These are phyloP conservation scores for Phoma herbarum DNA, from an alignment of 2,329 filamentous ascomycete species.

Conservation along the genomic window DNA sequence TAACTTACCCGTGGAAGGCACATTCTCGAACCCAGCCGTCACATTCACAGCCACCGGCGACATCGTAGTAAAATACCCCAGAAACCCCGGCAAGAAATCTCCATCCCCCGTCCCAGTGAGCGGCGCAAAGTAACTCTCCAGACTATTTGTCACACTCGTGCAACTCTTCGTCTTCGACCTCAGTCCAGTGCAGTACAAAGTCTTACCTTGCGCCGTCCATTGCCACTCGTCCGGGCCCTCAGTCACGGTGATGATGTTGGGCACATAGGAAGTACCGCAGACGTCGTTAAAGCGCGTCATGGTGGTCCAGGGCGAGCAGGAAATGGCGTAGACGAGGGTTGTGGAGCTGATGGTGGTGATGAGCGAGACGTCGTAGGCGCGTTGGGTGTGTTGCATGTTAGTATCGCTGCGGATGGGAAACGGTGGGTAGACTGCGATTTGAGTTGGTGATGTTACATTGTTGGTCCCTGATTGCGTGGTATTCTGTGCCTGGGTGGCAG, in stretches of 20 bases:
- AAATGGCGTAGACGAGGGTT: conserved; percentile 21
- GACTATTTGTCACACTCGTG: conserved; percentile 6
- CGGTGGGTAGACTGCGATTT: conserved; percentile 21
- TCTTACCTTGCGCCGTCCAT: conserved; percentile 14
- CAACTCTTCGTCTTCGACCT: conserved; percentile 20
- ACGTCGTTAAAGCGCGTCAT: conserved; percentile 19
- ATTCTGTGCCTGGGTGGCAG: conserved; percentile 7
- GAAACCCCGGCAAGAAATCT: conserved; percentile 6
- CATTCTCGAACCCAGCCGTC: conserved; percentile 16
- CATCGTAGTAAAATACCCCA: conserved; percentile 22
- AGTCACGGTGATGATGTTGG: conserved; percentile 19
- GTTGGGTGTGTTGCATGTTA: conserved; percentile 21
- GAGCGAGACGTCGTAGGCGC: conserved; percentile 23
- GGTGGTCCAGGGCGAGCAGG: conserved; percentile 11
- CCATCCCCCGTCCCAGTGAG: not conserved
- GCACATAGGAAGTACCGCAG: conserved; percentile 16
- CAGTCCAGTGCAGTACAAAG: conserved; percentile 10
- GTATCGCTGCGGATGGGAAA: conserved; percentile 20
- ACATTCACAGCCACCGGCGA: conserved; percentile 16
- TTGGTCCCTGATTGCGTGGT: not conserved
- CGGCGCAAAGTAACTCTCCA: conserved; percentile 10
- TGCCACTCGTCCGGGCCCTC: conserved; percentile 20
- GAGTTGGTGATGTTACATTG: not conserved
- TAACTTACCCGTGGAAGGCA: conserved; percentile 15
- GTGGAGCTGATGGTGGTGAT: conserved; percentile 19